Conservation (phyloP, 2,329 filamentous ascomycete species). For the Emergomyces pasteurianus region DNA sequence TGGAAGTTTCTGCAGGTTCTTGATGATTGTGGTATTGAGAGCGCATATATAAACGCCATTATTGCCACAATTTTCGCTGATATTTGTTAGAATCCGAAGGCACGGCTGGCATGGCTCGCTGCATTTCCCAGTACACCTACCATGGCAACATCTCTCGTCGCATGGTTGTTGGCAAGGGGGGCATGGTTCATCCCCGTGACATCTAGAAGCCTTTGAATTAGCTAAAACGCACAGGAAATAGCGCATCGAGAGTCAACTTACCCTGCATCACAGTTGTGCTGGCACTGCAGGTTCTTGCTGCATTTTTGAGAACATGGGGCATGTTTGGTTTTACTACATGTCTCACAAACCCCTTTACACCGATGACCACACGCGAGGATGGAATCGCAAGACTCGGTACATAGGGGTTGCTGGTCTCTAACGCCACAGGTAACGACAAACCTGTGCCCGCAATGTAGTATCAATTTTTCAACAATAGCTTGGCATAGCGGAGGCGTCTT, state of each 20-base stretch:
- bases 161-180: conserved; percentile 13
- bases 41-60: neutral
- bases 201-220: neutral
- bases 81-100: conserved; percentile 2
- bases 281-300: conserved; percentile 8
- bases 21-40: neutral
- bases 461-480: conserved; percentile 3
- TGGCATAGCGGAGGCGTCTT: conserved; percentile 9
- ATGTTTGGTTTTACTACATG: conserved; percentile 5
- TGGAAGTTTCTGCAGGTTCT: conserved; percentile 5
- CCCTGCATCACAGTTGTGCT: conserved; percentile 11
- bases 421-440: conserved; percentile 10
- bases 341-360: conserved; percentile 6
- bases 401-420: conserved; percentile 3
- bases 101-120: conserved; percentile 13
- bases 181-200: conserved; percentile 11
- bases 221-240: neutral
- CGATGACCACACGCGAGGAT: conserved; percentile 8
- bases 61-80: conserved; percentile 7
- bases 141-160: conserved; percentile 10
- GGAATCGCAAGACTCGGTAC: conserved; percentile 6
- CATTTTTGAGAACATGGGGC: conserved; percentile 7
- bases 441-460: conserved; percentile 12
- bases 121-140: conserved; percentile 12
- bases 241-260: conserved; percentile 3